Evolutionary conservation across 2,329 filamentous ascomycete species (phyloP).

Genomic region (Cercospora sojina): DNA sequence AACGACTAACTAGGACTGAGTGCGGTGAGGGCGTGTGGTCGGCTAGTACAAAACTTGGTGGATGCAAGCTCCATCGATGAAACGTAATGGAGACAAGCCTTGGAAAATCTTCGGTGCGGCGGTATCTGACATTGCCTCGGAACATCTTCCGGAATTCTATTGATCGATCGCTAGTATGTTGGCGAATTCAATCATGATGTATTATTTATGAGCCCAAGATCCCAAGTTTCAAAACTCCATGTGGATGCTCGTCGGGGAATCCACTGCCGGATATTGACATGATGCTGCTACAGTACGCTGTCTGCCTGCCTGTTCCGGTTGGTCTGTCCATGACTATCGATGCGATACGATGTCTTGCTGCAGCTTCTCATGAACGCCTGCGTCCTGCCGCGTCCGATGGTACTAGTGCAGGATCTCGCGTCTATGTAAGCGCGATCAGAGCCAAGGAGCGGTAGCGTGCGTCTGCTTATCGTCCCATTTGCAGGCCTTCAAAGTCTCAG

Average conservation of each 20-base stretch:
- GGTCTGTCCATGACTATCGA: neutral
- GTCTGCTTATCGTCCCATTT: constrained; percentile 31
- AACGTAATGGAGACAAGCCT: neutral
- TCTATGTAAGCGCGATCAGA: constrained; percentile 21
- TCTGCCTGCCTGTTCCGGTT: neutral
- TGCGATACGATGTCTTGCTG: neutral
- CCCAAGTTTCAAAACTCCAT: neutral
- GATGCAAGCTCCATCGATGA: neutral
- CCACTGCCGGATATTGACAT: neutral
- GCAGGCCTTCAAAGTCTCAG: constrained; percentile 43
- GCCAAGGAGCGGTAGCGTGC: constrained; percentile 30
- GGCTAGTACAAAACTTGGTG: neutral
- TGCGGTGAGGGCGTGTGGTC: neutral
- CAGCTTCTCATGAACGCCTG: neutral
- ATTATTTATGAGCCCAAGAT: neutral
- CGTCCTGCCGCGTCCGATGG: neutral
- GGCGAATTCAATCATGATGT: neutral
- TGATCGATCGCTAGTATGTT: neutral
- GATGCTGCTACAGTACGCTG: neutral
- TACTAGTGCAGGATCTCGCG: neutral
- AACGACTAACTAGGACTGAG: neutral
- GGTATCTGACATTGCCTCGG: neutral
- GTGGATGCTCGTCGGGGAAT: neutral
- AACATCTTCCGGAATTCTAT: neutral
- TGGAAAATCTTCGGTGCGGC: neutral